Base-by-base conservation (phyloP, 129 eudicot species). In the Escallonia rubra region DNA sequence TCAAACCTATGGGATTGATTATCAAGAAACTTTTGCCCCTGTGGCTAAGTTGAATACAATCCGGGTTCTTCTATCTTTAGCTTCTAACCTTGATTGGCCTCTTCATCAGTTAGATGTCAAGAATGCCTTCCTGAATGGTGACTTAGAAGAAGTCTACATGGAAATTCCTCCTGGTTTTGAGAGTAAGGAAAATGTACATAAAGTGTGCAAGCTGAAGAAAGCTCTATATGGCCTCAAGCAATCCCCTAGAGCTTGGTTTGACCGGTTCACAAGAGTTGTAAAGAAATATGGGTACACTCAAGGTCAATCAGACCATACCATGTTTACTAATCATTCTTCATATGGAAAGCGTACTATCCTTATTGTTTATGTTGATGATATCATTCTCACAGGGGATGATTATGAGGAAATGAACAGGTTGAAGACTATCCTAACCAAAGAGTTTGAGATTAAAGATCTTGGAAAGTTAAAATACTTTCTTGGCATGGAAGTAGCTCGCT, bases 301-400 rank as follows among this genome's bases (percentile, higher is more conserved):
- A 8, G 47, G 67, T 14, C 39, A 63, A 15, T 5, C 42, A 7
- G 43, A 63, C 10, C 68, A 49, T 23, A 41, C 52, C 1, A 0
- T 63, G 48, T 42, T 54, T 39, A 50, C 51, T 60, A 64, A 51
- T 39, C 52, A 64, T 4, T 8, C 44, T 6, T 4, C n/a, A 53
- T 12, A 44, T 2, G 52, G 54, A 9, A 47, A 56, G 12, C 9
- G 56, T 16, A 13, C 58, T 7, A 47, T 45, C 1, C 7, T 73
- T 6, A 65, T 72, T 51, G 44, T 72, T 5, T 51, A 50, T 72
- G 76, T 72, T 10, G 69, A 72, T 71, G 75, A 61, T 49, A 61
- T 72, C 43, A 7, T 72, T 3, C 10, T 72, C 12, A 65, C 56
- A 42, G 47, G 71, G 10, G 49, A 45, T 45, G 41, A 55, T 34